These are phyloP conservation scores for Parathielavia appendiculata DNA, from an alignment of 495 filamentous ascomycete genomes.

Conservation along the genomic window DNA sequence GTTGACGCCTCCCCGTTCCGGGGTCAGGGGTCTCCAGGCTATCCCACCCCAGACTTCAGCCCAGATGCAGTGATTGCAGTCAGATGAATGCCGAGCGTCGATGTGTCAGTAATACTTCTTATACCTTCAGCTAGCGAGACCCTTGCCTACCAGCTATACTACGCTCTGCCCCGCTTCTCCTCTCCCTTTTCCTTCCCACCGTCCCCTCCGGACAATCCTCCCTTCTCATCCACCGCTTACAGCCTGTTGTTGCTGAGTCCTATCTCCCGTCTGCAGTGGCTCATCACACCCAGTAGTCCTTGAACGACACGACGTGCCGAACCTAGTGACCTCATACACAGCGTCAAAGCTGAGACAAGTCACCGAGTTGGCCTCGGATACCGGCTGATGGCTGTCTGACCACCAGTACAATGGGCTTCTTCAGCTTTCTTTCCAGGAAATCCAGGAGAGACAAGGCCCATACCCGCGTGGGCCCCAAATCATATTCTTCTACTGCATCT, in stretches of 20 bases:
- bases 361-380: neutral
- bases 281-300: neutral
- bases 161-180: too few relatives aligned
- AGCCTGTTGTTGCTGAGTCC: too few relatives aligned
- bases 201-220: too few relatives aligned
- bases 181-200: neutral
- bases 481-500: constrained; percentile 29
- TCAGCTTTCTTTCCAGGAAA: constrained; percentile 38
- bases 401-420: constrained; percentile 38
- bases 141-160: too few relatives aligned
- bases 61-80: neutral
- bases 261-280: neutral
- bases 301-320: neutral
- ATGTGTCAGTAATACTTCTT: too few relatives aligned
- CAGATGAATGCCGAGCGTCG: constrained; percentile 2
- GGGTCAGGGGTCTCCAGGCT: constrained; percentile 1
- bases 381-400: constrained; percentile 22
- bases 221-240: too few relatives aligned
- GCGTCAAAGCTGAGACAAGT: neutral
- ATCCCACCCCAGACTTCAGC: neutral
- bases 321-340: neutral
- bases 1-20: neutral
- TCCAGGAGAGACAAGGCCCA: constrained; percentile 20
- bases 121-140: too few relatives aligned
- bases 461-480: constrained; percentile 28